Base-by-base conservation (phyloP, 1,284 basidiomycete genomes). In the Sphagnurus paluster region DNA sequence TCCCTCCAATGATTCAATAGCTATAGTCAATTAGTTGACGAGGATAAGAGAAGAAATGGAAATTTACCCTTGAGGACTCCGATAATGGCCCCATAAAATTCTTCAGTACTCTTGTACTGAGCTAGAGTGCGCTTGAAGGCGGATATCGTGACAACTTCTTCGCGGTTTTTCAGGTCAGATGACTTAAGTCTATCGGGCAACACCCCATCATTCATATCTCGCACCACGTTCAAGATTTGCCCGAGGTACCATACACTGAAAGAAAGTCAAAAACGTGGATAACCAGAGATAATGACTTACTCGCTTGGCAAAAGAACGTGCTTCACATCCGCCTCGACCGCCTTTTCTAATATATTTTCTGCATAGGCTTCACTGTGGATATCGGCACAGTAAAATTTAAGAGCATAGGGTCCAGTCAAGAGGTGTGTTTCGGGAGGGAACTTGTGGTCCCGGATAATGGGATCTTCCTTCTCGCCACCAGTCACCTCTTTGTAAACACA, bases 61-160 rank as follows among this genome's bases (percentile, higher is more conserved):
- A 28, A 28, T 28, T 13, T 13, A 28, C 26, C 26, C 13, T 28
- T 28, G 7, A 28, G 7, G 6, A 13, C 26, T 7, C 26, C 26
- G 13, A 28, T 28, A 7, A 28, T 28, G 26, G 26, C 26, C 14
- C 28, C 8, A 32, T 41, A 32, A 20, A 41, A 41, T 20, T 41
- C 39, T 2, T 20, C 39, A 7, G 19, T 28, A 14, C 21, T 21
- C 6, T 17, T 20, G 30, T 29, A 41, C 30, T 41, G 39, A 3
- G 39, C 19, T n/a, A 41, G 23, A 10, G 28, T 41, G 9, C 39
- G 39, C 30, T 41, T 41, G 24, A 41, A 29, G 10, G 39, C 26
- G 3, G 39, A 41, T 11, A 41, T 41, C 24, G 30, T 41, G 26
- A 41, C 21, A 8, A 41, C 30, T 23, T 41, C 39, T 29, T 41